A percentile compares a stretch with the other conserved stretches of the same genome.
These are phyloP conservation scores for Saprolegnia parasitica DNA, from an alignment of 352 stramenopile species.

Conservation along the genomic window DNA sequence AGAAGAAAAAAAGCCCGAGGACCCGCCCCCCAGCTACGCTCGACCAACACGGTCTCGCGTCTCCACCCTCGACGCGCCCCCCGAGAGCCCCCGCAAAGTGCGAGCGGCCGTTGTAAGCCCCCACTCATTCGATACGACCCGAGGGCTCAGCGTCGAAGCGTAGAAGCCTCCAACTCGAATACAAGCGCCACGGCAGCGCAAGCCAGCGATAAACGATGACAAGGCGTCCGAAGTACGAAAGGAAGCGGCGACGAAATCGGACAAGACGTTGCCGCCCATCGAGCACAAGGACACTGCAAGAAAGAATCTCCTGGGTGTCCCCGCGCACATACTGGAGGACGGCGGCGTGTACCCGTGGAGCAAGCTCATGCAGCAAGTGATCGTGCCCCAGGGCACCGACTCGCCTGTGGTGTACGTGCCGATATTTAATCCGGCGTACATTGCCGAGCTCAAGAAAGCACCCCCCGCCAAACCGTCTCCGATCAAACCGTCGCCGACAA, in stretches of 20 bases:
- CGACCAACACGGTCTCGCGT: not conserved
- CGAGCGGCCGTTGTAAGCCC: too few species aligned
- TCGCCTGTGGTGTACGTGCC: conserved; percentile 27
- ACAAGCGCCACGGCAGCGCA: not conserved
- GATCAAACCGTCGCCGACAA: not conserved
- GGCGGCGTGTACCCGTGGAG: conserved; percentile 26
- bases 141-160: too few species aligned
- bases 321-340: conserved; percentile 21
- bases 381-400: conserved; percentile 12
- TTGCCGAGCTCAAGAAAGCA: conserved; percentile 20
- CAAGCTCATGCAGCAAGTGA: conserved; percentile 28
- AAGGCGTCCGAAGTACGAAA: not conserved
- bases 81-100: not conserved
- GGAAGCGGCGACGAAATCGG: not conserved
- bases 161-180: too few species aligned
- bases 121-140: too few species aligned
- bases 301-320: not conserved
- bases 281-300: not conserved
- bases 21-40: not conserved
- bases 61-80: not conserved
- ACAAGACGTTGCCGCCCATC: conserved; percentile 11
- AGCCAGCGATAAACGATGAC: not conserved
- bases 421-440: conserved; percentile 27
- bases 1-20: not conserved
- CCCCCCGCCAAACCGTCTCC: not conserved